Evolutionary conservation across 176 grass and related monocot genomes (phyloP), one percentile per base, ranked within the genome.

Genomic region (Melocanna baccifera): DNA sequence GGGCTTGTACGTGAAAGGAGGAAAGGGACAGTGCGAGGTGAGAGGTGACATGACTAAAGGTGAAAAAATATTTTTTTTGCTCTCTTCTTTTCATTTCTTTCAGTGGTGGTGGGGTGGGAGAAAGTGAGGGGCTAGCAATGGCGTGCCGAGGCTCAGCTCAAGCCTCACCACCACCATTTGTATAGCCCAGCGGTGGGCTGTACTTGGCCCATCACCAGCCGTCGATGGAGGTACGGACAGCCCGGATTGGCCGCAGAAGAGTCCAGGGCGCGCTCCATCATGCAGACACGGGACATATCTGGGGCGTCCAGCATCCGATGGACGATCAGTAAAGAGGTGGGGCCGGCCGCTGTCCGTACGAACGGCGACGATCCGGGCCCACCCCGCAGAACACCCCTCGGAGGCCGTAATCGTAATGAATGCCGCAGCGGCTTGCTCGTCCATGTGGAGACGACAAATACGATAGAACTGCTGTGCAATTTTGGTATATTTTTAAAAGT

Each of bases 41-140:
- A 86, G 84, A 84, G 51, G n/a, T 80, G 81, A 87, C 89, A 91
- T 87, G 85, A 87, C 85, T 84, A 76, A 80, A 91, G 69, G 34
- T 52, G 5, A 80, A 63, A 1, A 59, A 10, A 56, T 28, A 50
- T 23, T 15, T 67, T 34, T 71, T 71, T 56, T 22, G 8, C 46
- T 3, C 5, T 9, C 34, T 26, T 6, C 30, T 28, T 12, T 50
- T 6, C 46, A 25, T 50, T 43, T 13, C 14, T n/a, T 36, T 16
- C 56, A 2, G 79, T 71, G 67, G 77, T 68, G 53, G 83, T 63
- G 70, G 82, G 73, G 67, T 73, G 84, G 79, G 69, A 36, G 78
- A 77, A 69, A 85, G 79, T 20, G 87, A 74, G 51, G 32, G 34
- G n/a, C n/a, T 39, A 15, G 19, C 66, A 14, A 75, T 67, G 68